Evolutionary conservation across 768 basidiomycete species (phyloP), one percentile per base, ranked within the genome.

Genomic region (Pulveroboletus sp.): DNA sequence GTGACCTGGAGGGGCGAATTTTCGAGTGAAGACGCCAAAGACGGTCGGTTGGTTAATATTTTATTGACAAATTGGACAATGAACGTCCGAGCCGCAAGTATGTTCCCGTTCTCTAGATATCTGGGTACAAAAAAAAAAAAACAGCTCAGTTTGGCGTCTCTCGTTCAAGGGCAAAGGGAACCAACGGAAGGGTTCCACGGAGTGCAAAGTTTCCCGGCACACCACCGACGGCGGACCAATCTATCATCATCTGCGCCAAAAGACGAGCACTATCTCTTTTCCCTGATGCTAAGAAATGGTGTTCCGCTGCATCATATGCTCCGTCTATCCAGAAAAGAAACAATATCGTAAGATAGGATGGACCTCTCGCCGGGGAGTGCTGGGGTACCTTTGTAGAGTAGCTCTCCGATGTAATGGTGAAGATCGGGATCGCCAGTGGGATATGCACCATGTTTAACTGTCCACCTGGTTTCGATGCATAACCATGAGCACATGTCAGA

Each of bases 1-100:
- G 64, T 63, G 6, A 81, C 73, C 18, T 73, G 65, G 39, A 87
- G 70, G n/a, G 76, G 70, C 5, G 68, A 61, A 9, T 69, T 58
- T 24, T 71, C 69, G 54, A 76, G 67, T 42, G 74, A 59, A 36
- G 77, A 74, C 7, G 59, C 58, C 50, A 75, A 53, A 36, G 70
- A 64, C 10, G 77, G 73, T 47, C 77, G 65, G 15, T 74, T 68
- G 17, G 75, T 62, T 40, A 85, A 73, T 6, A 89, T 71, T 49
- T 80, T 79, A 43, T 84, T 75, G 42, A 85, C 76, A 66, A 88
- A 92, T 43, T 84, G 80, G n/a, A 77, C 74, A 64, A 95, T 84
- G 75, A 97, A 96, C n/a, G 86, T 82, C n/a, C 83, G 82, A 4
- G 95, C 90, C 5, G 89, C 89, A n/a, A 92, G 81, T 61, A 99